phyloP scores from a whole-genome alignment of 169 alveolate genomes.

The Eimeria sp. region DNA sequence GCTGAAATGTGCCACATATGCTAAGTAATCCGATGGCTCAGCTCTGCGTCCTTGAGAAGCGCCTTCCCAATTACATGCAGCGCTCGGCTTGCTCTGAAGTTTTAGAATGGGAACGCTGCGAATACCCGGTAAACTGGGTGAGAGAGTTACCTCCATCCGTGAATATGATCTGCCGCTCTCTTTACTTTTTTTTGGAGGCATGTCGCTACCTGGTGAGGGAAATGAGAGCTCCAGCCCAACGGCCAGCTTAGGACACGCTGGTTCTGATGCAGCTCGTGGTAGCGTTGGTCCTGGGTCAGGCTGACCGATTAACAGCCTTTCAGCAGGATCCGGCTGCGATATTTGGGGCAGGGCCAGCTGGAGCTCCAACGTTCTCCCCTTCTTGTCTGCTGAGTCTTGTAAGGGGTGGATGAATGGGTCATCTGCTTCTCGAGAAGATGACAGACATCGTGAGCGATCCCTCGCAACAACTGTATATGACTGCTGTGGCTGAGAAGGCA shows the following conservation, averaged over 20 bases:
- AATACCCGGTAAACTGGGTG: not conserved
- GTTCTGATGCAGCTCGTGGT: constrained; percentile 5
- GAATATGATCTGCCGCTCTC: not conserved
- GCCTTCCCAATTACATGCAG: not conserved
- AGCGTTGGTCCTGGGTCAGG: not conserved
- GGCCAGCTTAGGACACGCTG: not conserved
- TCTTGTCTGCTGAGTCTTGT: not conserved
- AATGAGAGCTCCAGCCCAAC: constrained; percentile 12
- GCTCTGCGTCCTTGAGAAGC: not conserved
- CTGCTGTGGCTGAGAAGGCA: not conserved
- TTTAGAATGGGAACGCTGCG: not conserved
- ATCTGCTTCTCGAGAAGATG: not conserved
- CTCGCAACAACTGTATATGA: not conserved
- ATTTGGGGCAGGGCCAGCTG: not conserved
- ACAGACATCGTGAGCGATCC: not conserved
- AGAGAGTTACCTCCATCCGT: not conserved
- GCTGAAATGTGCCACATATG: not conserved
- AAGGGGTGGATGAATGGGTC: not conserved
- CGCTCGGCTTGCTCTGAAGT: not conserved
- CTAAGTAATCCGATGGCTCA: not conserved
- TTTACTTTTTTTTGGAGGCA: not conserved
- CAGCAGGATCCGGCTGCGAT: not conserved
- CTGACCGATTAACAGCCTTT: not conserved
- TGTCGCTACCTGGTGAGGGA: not conserved
- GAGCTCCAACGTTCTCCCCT: not conserved